These are phyloP conservation scores for Senna tora DNA, from an alignment of 306 rosid species.

Conservation along the genomic window DNA sequence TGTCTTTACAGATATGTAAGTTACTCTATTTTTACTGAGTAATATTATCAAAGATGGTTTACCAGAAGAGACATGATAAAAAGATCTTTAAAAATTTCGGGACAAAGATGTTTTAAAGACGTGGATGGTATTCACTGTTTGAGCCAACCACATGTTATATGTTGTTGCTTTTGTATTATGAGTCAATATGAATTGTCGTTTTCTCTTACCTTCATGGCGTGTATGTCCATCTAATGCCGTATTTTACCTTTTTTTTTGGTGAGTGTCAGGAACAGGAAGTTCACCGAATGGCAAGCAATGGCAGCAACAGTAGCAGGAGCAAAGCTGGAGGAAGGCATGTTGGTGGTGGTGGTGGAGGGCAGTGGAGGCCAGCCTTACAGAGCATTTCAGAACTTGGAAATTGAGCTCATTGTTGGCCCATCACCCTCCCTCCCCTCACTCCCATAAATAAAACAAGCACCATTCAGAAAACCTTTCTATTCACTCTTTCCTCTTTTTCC, in stretches of 20 bases:
- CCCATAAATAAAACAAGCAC: constrained; percentile 33
- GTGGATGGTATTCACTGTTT: background rate
- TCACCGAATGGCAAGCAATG: constrained; percentile 41
- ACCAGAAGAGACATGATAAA: background rate
- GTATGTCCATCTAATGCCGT: background rate
- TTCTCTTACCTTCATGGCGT: background rate
- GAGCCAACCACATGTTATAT: background rate
- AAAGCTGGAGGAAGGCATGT: constrained; percentile 48
- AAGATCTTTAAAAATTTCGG: background rate
- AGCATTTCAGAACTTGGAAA: constrained; percentile 74
- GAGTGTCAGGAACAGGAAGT: constrained; percentile 49
- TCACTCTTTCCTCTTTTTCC: background rate
- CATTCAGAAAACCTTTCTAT: background rate
- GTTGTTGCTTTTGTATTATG: background rate
- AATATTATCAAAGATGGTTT: background rate
- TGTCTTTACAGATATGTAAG: background rate
- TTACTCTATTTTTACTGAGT: background rate
- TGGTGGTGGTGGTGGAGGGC: constrained; percentile 50
- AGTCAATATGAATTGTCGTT: constrained; percentile 12
- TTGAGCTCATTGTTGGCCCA: constrained; percentile 41
- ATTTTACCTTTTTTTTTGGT: background rate
- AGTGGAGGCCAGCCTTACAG: constrained; percentile 82
- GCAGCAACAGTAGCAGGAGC: constrained; percentile 30
- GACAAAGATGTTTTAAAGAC: background rate
- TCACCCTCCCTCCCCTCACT: background rate